phyloP scores from a whole-genome alignment of 352 stramenopile genomes.

The Phytophthora hybrid region DNA sequence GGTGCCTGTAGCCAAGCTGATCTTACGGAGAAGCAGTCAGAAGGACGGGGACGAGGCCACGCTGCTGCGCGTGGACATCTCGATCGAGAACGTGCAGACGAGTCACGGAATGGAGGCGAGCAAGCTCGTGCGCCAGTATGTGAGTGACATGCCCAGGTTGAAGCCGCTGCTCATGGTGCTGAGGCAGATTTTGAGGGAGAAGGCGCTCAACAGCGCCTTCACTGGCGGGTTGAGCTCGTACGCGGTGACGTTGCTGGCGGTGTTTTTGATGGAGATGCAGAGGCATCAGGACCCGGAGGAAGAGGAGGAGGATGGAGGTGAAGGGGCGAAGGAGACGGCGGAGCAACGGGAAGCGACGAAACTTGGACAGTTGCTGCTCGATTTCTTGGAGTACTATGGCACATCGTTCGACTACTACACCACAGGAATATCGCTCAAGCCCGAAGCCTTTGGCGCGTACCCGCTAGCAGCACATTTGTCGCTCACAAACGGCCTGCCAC shows the following conservation, averaged over 20 bases:
- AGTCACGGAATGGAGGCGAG: conserved; percentile 83
- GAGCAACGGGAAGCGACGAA: conserved; percentile 38
- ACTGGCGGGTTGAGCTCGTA: conserved; percentile 91
- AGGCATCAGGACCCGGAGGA: conserved; percentile 50
- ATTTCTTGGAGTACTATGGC: conserved; percentile 92
- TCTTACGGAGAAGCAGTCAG: conserved; percentile 57
- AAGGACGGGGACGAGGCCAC: conserved; percentile 26
- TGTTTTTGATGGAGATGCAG: conserved; percentile 84
- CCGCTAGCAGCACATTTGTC: conserved; percentile 60
- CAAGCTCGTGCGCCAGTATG: conserved; percentile 81
- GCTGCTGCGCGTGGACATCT: conserved; percentile 87
- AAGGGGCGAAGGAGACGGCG: conserved; percentile 10
- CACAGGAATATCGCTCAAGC: conserved; percentile 85
- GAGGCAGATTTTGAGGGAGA: conserved; percentile 88
- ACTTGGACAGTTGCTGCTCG: conserved; percentile 77
- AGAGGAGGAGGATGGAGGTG: not conserved
- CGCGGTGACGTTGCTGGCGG: conserved; percentile 83
- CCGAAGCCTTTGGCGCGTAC: conserved; percentile 83
- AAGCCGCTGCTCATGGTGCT: conserved; percentile 87
- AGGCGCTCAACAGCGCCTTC: conserved; percentile 91
- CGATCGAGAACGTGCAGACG: conserved; percentile 89
- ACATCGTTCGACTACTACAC: conserved; percentile 82
- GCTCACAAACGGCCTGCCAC: conserved; percentile 46
- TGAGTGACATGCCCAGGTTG: conserved; percentile 68
- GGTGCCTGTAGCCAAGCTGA: conserved; percentile 88